These are phyloP conservation scores for Pseudogymnoascus sp. DNA, from an alignment of 2,329 filamentous ascomycete species.

Conservation along the genomic window DNA sequence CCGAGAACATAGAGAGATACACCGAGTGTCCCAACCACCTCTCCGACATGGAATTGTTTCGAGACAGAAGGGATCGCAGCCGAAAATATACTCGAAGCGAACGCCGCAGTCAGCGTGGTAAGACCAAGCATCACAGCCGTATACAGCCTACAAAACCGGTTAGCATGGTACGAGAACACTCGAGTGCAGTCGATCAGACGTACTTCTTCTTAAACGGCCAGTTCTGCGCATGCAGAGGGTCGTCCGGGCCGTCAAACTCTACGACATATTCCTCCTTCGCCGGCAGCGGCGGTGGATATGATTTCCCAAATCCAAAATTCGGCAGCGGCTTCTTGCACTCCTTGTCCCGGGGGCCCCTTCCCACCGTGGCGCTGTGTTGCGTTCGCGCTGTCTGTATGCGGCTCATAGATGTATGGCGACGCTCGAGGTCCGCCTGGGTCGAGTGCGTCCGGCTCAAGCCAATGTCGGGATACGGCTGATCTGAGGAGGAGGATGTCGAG, in stretches of 20 bases:
- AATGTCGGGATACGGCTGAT: constrained; percentile 31
- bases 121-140: constrained; percentile 64
- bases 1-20: constrained; percentile 65
- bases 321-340: constrained; percentile 55
- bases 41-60: constrained; percentile 50
- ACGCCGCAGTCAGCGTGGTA: constrained; percentile 64
- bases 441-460: constrained; percentile 50
- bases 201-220: constrained; percentile 76
- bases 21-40: constrained; percentile 56
- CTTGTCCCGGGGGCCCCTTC: constrained; percentile 36
- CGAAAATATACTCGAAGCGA: constrained; percentile 70
- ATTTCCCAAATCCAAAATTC: constrained; percentile 65
- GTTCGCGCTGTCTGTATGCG: constrained; percentile 64
- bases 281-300: constrained; percentile 62
- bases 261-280: constrained; percentile 71
- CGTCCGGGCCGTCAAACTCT: constrained; percentile 75
- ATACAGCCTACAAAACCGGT: constrained; percentile 38
- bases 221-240: constrained; percentile 81
- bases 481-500: constrained; percentile 41
- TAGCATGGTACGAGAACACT: constrained; percentile 25
- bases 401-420: constrained; percentile 60
- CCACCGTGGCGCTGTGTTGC: constrained; percentile 68
- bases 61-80: constrained; percentile 53
- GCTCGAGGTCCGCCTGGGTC: constrained; percentile 60
- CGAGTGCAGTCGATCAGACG: constrained; percentile 36